These are phyloP conservation scores for Aspergillus uvarum DNA, from an alignment of 2,329 filamentous ascomycete genomes.

Conservation along the genomic window DNA sequence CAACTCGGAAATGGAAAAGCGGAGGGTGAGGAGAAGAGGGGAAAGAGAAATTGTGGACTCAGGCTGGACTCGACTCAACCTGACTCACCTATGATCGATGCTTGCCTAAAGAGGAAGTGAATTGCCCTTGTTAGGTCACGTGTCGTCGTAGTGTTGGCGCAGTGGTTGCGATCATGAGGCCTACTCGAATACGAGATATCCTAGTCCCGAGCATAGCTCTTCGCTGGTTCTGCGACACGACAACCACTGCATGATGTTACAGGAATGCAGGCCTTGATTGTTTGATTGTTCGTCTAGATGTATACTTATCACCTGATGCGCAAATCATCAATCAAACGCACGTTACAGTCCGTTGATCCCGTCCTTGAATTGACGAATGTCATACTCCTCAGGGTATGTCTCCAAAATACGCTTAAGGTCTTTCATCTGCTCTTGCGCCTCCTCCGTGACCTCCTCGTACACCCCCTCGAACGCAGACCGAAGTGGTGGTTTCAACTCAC, in stretches of 20 bases:
- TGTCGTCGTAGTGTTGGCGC: too few relatives aligned
- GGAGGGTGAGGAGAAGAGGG: background rate
- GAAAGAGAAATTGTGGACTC: too few relatives aligned
- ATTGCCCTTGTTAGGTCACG: too few relatives aligned
- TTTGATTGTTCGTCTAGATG: background rate
- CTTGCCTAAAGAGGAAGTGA: too few relatives aligned
- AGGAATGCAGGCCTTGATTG: background rate
- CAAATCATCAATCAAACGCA: background rate
- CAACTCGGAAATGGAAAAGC: background rate
- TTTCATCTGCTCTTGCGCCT: conserved; percentile 71
- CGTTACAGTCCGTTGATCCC: conserved; percentile 62
- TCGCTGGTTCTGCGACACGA: background rate
- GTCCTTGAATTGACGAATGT: conserved; percentile 72
- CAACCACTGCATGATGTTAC: background rate
- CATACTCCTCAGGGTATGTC: conserved; percentile 89
- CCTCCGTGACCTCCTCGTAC: conserved; percentile 82
- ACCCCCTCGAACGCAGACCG: conserved; percentile 74
- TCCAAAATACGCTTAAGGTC: conserved; percentile 76
- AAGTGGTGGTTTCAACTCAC: conserved; percentile 55
- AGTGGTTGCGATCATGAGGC: background rate
- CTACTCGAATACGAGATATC: background rate
- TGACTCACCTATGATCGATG: too few relatives aligned
- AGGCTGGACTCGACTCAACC: too few relatives aligned
- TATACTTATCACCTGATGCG: background rate
- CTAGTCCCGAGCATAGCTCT: background rate